phyloP scores from a whole-genome alignment of 805 yeast genomes.

The Candida lessepsii region DNA sequence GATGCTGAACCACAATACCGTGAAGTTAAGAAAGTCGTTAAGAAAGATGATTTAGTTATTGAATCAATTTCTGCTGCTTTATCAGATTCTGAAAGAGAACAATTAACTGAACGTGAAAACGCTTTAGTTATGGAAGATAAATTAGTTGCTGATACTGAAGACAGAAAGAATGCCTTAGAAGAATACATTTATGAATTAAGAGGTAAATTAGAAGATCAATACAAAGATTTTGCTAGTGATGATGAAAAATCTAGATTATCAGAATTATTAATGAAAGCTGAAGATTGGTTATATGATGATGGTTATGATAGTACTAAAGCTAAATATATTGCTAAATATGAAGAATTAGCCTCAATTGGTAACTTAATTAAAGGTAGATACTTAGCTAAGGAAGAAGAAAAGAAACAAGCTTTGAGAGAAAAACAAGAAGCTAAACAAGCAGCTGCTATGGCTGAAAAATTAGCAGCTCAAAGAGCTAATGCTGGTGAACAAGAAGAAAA shows the following conservation, averaged over 20 bases:
- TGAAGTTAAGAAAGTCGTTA: conserved; percentile 89
- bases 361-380: conserved; percentile 95
- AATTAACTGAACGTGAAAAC: conserved; percentile 77
- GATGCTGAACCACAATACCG: conserved; percentile 82
- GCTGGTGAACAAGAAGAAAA: conserved; percentile 19
- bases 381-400: conserved; percentile 91
- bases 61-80: conserved; percentile 62
- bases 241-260: conserved; percentile 82
- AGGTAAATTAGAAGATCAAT: conserved; percentile 92
- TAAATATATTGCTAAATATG: conserved; percentile 95
- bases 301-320: conserved; percentile 97
- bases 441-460: conserved; percentile 78
- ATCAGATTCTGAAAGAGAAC: conserved; percentile 53
- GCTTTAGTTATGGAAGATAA: conserved; percentile 86
- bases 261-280: conserved; percentile 76
- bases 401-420: conserved; percentile 81
- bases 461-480: conserved; percentile 75
- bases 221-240: conserved; percentile 82
- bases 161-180: conserved; percentile 96
- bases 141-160: conserved; percentile 97
- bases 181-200: conserved; percentile 97
- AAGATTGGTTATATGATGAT: conserved; percentile 98
- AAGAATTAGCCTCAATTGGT: conserved; percentile 93
- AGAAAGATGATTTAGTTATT: conserved; percentile 76
- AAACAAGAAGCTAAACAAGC: conserved; percentile 86